These are phyloP conservation scores for Fusarium keratoplasticum DNA, from an alignment of 2,329 filamentous ascomycete species.

Conservation along the genomic window DNA sequence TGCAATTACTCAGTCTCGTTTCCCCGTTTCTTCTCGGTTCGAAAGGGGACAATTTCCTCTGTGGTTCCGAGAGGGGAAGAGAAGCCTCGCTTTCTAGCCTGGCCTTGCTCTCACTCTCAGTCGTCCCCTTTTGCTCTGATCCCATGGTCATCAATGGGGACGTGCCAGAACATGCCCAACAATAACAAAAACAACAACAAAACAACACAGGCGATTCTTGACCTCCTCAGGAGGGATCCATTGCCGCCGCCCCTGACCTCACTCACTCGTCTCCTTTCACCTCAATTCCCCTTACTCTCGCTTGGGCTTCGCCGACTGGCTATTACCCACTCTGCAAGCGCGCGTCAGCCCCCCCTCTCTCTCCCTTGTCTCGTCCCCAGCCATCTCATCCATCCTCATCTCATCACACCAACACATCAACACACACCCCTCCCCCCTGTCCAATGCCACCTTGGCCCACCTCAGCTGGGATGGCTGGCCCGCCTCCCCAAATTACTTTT, in stretches of 20 bases:
- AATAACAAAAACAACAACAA: conserved; percentile 24
- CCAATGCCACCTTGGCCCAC: conserved; percentile 30
- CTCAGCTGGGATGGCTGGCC: conserved; percentile 37
- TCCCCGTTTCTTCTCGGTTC: conserved; percentile 1
- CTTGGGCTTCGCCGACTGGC: conserved; percentile 27
- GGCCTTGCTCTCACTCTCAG: background rate
- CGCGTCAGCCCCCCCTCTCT: conserved; percentile 32
- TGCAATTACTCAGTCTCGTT: conserved; percentile 23
- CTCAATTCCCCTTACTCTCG: conserved; percentile 6
- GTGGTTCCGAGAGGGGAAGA: background rate
- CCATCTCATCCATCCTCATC: conserved; percentile 37
- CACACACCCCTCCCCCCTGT: conserved; percentile 29
- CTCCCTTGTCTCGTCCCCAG: conserved; percentile 29
- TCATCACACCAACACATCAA: conserved; percentile 23
- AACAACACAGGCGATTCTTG: conserved; percentile 8
- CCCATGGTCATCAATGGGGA: conserved; percentile 26
- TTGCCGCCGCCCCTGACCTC: conserved; percentile 33
- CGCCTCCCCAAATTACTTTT: conserved; percentile 44
- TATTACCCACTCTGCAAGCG: conserved; percentile 39
- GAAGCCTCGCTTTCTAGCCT: background rate
- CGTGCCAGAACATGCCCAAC: conserved; percentile 2
- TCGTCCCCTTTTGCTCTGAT: background rate
- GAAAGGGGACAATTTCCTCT: background rate
- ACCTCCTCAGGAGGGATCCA: conserved; percentile 22
- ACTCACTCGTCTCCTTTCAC: background rate